Evolutionary conservation across 805 yeast genomes (phyloP), one percentile per base, ranked within the genome.

Genomic region (Hanseniaspora lachancei): DNA sequence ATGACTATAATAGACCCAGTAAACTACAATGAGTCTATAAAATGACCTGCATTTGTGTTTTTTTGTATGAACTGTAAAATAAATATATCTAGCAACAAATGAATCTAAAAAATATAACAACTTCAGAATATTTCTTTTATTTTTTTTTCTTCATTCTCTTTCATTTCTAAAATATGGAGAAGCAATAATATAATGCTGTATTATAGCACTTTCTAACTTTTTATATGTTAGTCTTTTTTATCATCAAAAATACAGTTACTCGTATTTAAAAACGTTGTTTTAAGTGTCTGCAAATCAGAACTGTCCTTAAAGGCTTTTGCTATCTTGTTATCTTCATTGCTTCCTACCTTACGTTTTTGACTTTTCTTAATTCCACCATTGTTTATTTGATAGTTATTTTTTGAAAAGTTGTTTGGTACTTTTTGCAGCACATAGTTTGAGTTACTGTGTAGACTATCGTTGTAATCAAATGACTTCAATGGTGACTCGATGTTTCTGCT

Each of bases 391-490:
- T 46, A 29, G 35, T n/a, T 18, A 29, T 29, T 29, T 27, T 32
- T 34, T 4, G n/a, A 2, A 7, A 20, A 32, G 18, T 34, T 29
- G 12, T 6, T 34, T 29, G 50, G 15, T 3, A 21, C 29, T 23
- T 53, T 53, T 39, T 53, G 50, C 23, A 53, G 35, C 27, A 46
- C 40, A 23, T 53, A 53, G 15, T 53, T 53, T n/a, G 40, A 20
- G 12, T 42, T 46, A 2, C 21, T 40, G n/a, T 40, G 5, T 27
- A 38, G 23, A 21, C 12, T 24, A 8, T 46, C 43, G 12, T 42
- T 40, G 16, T 10, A 27, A 34, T 41, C 34, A 27, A 41, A 13
- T 15, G 47, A 23, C 5, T 42, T 34, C 12, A 51, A 18, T 27
- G 49, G 47, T 2, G 47, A 36, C 6, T 44, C 49, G 13, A 29